Base-by-base conservation (phyloP, 257 asterid genomes). In the Leonotis leonurus region DNA sequence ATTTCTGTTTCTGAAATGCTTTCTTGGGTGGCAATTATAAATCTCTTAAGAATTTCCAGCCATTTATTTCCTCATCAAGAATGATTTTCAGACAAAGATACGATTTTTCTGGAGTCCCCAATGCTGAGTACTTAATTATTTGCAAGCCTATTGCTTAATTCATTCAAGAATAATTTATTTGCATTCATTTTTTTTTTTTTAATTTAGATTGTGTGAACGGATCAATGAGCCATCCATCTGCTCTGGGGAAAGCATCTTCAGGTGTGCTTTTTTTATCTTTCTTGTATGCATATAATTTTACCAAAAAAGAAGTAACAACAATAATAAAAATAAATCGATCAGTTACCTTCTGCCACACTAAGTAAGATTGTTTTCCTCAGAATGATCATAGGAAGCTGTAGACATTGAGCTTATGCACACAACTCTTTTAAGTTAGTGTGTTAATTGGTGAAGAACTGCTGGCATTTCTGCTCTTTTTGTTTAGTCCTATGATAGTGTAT, bases 141-240 rank as follows among this genome's bases (percentile, higher is more conserved):
- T n/a, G n/a, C n/a, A n/a, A n/a, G n/a, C n/a, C n/a, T n/a, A n/a
- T n/a, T n/a, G n/a, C n/a, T n/a, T 7, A 33, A 33, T 37, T 48
- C 37, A 41, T 29, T 49, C 24, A n/a, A 8, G 37, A 60, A 24
- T 2, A 1, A 56, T 29, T 33, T 33, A 20, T 20, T 26, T 45
- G n/a, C n/a, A n/a, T 43, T 26, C 0, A 32, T 37, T 27, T 49
- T 16, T 30, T 21, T 65, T 32, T 33, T 3, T 2, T 20, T 27
- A 33, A 10, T 56, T 16, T 32, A 56, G 46, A 33, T 75, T 64
- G 56, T 62, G 70, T 61, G 69, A 71, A 72, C 68, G 77, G 75
- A 83, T 86, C 85, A 76, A 85, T 88, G 96, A 88, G 85, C 85
- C 68, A 68, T 76, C 56, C 71, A 46, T 70, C 87, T 58, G 76